Evolutionary conservation across 1,284 basidiomycete genomes (phyloP), one percentile per base, ranked within the genome.

Genomic region (Coriolopsis trogii): DNA sequence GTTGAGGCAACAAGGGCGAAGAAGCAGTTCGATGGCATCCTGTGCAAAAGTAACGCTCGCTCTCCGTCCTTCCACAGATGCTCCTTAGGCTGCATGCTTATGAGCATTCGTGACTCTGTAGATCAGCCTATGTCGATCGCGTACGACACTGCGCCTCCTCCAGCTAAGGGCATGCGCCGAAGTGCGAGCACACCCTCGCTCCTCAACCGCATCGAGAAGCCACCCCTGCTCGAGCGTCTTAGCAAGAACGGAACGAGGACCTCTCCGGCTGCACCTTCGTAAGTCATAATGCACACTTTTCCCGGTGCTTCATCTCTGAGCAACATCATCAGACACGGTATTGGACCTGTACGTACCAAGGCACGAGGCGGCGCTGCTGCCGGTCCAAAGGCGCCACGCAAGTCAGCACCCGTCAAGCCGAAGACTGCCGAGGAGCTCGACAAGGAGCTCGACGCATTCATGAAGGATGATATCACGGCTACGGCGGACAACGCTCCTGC

Each of bases 381-480:
- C n/a, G 25, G 39, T 16, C 25, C 39, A 16, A 41, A 41, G 39
- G 39, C 39, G 15, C 37, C 47, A n/a, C 46, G 57, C 8, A 49
- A 67, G 12, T 60, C 66, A 38, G 68, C 66, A 21, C 64, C 72
- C 72, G 5, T 82, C 80, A 81, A 80, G 66, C 75, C 75, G 26
- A 81, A 90, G 66, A 93, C 89, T 7, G 87, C 83, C 4, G 89
- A 85, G 48, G 93, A 97, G 60, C 73, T 98, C 49, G 95, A 98
- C 70, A 87, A 84, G 66, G 94, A 98, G 73, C 71, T 98, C 56
- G 95, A 97, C 61, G 85, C 87, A 1, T 97, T 95, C 70, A 94
- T 96, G 92, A 82, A 79, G 18, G 83, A 85, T 55, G 78, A 81
- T n/a, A 71, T 36, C 12, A 58, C 66, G n/a, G 53, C 66, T 23